These are phyloP conservation scores for Aotearoamyces nothofagi DNA, from an alignment of 2,329 filamentous ascomycete genomes.

Conservation along the genomic window DNA sequence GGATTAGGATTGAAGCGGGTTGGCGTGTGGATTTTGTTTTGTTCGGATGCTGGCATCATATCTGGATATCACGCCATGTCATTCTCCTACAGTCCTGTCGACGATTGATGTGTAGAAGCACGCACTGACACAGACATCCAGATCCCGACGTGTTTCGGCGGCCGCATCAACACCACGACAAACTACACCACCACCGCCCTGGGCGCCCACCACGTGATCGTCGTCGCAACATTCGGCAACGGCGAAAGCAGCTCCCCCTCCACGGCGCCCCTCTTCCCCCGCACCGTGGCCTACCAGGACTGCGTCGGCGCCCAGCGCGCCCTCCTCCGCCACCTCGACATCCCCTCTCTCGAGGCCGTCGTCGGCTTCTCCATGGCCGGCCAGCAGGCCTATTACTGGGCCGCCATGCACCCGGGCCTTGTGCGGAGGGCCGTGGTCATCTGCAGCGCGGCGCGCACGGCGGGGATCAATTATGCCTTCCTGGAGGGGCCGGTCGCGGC, in stretches of 20 bases:
- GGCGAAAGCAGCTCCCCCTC: slow-evolving; percentile 31
- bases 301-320: slow-evolving; percentile 26
- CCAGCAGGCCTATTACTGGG: slow-evolving; percentile 31
- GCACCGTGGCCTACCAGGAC: slow-evolving; percentile 25
- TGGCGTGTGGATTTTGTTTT: no score
- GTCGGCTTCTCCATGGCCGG: slow-evolving; percentile 35
- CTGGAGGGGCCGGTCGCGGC: slow-evolving; percentile 29
- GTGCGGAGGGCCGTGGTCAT: slow-evolving; percentile 25
- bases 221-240: slow-evolving; percentile 30
- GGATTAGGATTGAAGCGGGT: no score
- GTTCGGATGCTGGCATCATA: slow-evolving; percentile 18
- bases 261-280: slow-evolving; percentile 25
- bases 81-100: slow-evolving; percentile 27
- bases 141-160: slow-evolving; percentile 38
- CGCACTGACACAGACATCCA: slow-evolving; percentile 25
- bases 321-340: slow-evolving; percentile 22
- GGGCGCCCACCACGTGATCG: slow-evolving; percentile 27
- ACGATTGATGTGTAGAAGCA: slow-evolving; percentile 21
- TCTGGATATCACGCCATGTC: slow-evolving; percentile 12
- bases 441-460: slow-evolving; percentile 29
- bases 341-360: no score
- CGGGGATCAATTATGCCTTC: slow-evolving; percentile 30
- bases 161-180: slow-evolving; percentile 31
- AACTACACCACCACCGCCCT: slow-evolving; percentile 28
- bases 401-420: slow-evolving; percentile 26